These are phyloP conservation scores for Iberis pinnata DNA, from an alignment of 345 rosid genomes.

Conservation along the genomic window DNA sequence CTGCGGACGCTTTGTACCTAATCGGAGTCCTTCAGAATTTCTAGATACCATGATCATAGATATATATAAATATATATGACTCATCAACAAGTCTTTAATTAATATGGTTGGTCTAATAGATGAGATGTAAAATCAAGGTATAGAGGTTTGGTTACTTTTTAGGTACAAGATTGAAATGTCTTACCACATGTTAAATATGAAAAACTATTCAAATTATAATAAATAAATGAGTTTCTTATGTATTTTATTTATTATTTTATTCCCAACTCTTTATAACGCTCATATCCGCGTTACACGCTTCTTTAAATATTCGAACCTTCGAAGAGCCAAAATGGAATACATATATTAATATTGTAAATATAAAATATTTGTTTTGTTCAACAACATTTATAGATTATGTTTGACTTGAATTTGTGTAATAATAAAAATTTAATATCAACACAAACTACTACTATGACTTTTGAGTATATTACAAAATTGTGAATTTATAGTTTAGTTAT, in stretches of 20 bases:
- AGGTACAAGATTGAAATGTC: conserved; percentile 28
- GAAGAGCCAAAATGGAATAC: conserved; percentile 11
- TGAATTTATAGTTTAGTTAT: too few species aligned
- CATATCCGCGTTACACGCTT: conserved; percentile 10
- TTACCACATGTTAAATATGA: conserved; percentile 30
- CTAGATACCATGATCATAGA: too few species aligned
- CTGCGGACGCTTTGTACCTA: too few species aligned
- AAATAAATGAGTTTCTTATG: neutral
- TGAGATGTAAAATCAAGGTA: neutral
- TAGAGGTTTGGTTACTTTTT: conserved; percentile 17
- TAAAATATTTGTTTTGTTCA: too few species aligned
- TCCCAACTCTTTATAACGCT: neutral
- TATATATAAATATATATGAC: too few species aligned
- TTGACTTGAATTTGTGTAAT: too few species aligned
- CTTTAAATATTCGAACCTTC: conserved; percentile 16
- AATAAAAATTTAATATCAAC: too few species aligned
- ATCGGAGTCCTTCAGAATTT: too few species aligned
- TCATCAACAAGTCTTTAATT: conserved; percentile 17
- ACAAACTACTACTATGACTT: too few species aligned
- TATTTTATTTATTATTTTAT: neutral
- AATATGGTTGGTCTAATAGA: neutral
- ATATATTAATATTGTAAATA: too few species aligned
- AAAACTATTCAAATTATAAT: neutral
- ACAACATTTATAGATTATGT: too few species aligned
- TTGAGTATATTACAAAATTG: too few species aligned